Evolutionary conservation across 345 rosid genomes (phyloP).

Genomic region (Lenwebbia sp.): DNA sequence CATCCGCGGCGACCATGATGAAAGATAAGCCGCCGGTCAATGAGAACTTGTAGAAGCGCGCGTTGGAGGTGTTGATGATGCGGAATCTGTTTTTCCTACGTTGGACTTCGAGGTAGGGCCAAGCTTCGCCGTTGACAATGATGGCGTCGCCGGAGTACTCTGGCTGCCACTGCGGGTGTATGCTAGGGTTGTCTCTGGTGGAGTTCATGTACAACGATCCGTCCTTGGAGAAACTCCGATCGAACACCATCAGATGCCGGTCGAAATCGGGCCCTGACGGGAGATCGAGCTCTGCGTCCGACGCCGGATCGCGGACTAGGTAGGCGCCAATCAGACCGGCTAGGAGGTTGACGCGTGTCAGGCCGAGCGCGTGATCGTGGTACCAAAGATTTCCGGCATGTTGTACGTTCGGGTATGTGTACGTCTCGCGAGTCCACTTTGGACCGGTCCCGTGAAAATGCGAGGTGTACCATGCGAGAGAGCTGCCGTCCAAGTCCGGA

Average conservation of each 20-base stretch:
- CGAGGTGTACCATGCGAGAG: constrained; percentile 8
- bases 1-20: not conserved
- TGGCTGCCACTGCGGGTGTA: constrained; percentile 4
- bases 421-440: not conserved
- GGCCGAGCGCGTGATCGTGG: constrained; percentile 12
- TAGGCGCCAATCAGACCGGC: constrained; percentile 5
- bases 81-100: constrained; percentile 6
- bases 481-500: constrained; percentile 1
- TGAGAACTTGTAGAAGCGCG: not conserved
- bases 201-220: constrained; percentile 13
- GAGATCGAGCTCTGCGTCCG: not conserved
- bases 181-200: constrained; percentile 4
- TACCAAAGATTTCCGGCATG: constrained; percentile 9
- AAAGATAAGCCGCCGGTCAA: not conserved
- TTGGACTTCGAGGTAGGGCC: constrained; percentile 7
- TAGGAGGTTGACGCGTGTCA: constrained; percentile 8
- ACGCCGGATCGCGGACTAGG: not conserved
- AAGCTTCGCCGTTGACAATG: constrained; percentile 8
- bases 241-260: constrained; percentile 3
- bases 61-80: constrained; percentile 8
- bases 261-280: not conserved
- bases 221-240: constrained; percentile 5
- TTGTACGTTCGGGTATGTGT: constrained; percentile 4
- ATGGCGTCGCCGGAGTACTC: constrained; percentile 4
- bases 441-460: constrained; percentile 1